Evolutionary conservation across 2,329 filamentous ascomycete genomes (phyloP), one percentile per base, ranked within the genome.

Genomic region (Xylaria polymorpha): DNA sequence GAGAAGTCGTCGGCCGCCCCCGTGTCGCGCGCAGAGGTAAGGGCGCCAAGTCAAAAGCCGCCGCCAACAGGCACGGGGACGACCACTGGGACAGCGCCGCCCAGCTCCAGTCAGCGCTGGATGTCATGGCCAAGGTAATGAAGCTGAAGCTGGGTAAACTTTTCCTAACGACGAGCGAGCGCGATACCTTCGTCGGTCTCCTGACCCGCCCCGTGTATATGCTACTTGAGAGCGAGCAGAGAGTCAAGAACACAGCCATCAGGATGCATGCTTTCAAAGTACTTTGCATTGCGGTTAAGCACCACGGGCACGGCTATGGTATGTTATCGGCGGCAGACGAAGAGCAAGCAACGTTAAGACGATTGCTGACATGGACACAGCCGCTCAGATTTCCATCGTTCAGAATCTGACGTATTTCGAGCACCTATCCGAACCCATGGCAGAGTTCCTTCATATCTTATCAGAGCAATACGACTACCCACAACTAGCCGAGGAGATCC

Each of bases 341-440:
- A 32, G 20, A 32, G 58, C 20, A 53, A 25, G 25, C 7, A 25
- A 3, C 29, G 22, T 15, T 29, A 3, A 9, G 39, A 43, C 20
- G 6, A 29, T 41, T 57, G 20, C 67, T 72, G 25, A 75, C 75
- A 70, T 73, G 67, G 71, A 78, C 48, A 9, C 75, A 97, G 93
- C 93, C 61, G 96, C 96, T 1, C 96, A 99, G 85, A 98, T 97
- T 57, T 97, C 94, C 55, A 97, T 99, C 76, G 94, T 98, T 64
- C 96, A 99, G 80, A 98, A 96, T 78, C 83, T 99, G 73, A 97
- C 96, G 5, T 99, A 99, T 79, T 99, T 98, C 76, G 96, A 99
- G 81, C 96, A 99, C 80, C 84, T 99, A n/a, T 95, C 96, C 0
- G 96, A 99, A 78, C 96, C 96, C 1, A 99, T 99, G 96, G 96